Evolutionary conservation across 306 rosid genomes (phyloP), one percentile per base, ranked within the genome.

Genomic region (barrel medic (Medicago truncatula)): DNA sequence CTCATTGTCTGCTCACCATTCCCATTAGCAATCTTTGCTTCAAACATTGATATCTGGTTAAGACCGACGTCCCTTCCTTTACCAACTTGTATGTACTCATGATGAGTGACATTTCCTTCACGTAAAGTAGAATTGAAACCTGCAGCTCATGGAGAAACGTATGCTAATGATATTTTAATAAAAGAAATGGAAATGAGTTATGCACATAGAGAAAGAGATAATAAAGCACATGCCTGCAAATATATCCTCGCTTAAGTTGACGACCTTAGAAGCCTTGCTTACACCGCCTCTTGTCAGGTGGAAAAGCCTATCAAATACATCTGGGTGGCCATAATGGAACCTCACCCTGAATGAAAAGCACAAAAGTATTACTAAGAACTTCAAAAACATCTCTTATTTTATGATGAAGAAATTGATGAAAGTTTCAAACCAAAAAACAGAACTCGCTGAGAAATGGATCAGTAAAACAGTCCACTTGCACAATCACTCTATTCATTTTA

Each of bases 261-360:
- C 82, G 75, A 90, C 91, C 88, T 85, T 85, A 43, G 98, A 95
- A 83, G 98, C 97, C 87, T 95, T 95, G 91, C 98, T 95, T 56
- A 95, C 81, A 57, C 98, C 98, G 39, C 98, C 98, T 92, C 98
- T 90, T 70, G 98, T 87, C 79, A 95, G 87, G 90, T 95, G 98
- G 82, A 95, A 95, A 43, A 95, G 87, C 76, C 98, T 85, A 64
- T 94, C 97, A 69, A 94, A 94, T 25, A 94, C 95, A 82, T 94
- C 98, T n/a, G 98, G 98, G 75, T 94, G 98, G 66, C 98, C 98
- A 70, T 95, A 95, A 80, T 95, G 98, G 93, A 95, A 95, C 76
- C 98, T 88, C 75, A 92, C 97, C 77, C 98, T 95, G 92, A 86
- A 87, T 53, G 83, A 79, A 78, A 83, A 76, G 74, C 53, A 82